Evolutionary conservation across 2,329 filamentous ascomycete species (phyloP), one percentile per base, ranked within the genome.

Genomic region (Fusarium graminum): DNA sequence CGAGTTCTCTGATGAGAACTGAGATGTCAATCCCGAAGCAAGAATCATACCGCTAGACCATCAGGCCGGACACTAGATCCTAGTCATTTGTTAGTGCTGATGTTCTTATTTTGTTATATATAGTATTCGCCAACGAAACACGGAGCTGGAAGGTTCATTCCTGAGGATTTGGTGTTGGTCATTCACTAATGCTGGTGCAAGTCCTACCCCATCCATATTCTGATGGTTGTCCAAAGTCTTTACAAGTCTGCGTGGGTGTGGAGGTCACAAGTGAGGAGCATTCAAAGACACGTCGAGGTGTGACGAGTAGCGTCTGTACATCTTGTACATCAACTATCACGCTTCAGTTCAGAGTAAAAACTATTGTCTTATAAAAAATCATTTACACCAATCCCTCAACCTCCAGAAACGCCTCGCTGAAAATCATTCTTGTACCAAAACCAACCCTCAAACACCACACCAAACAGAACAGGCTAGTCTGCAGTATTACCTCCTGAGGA

Each of bases 331-430:
- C 1, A 10, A 9, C 4, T 19, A 12, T 14, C 9, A 6, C 3
- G 6, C 4, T 42, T 19, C n/a, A 25, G 8, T 6, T 13, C 17
- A 11, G 14, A 13, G 14, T 9, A 1, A 0, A 29, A 10, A 17
- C 17, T 3, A 25, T 22, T 22, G 9, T 12, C 26, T 45, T 1
- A 16, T 42, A 17, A 19, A 46, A 13, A 17, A 55, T 56, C 40
- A 22, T 41, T 56, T 52, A 54, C 47, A 55, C 53, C 29, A 53
- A 34, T 36, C 29, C 51, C 51, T 38, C 29, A 10, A 38, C 26
- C 47, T 39, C 59, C 32, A 46, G 22, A 45, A 72, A 72, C 70
- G 67, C 70, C 70, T 60, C 58, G 59, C 53, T 70, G 54, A 45
- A 41, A 26, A 13, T 39, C 22, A 46, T n/a, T 38, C n/a, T 17